phyloP scores from a whole-genome alignment of 768 basidiomycete species.

The Hydnomerulius pinastri region DNA sequence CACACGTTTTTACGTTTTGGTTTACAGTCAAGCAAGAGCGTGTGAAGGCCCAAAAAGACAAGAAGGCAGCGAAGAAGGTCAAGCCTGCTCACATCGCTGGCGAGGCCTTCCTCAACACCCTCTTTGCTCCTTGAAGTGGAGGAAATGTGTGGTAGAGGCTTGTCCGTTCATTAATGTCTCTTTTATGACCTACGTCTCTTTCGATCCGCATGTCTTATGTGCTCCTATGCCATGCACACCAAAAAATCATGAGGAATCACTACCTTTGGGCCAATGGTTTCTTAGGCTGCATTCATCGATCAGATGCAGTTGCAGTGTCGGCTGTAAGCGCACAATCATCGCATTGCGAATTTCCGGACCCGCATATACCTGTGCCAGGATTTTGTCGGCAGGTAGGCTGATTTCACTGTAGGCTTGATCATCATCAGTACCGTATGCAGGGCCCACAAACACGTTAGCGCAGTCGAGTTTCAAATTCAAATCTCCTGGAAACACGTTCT shows the following conservation, averaged over 20 bases:
- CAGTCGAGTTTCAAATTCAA: too few species aligned
- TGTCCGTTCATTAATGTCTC: not conserved
- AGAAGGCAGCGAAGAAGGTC: constrained; percentile 60
- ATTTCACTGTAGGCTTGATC: too few species aligned
- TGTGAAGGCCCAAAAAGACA: constrained; percentile 56
- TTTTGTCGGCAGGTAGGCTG: too few species aligned
- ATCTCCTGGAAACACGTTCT: too few species aligned
- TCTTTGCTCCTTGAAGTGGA: constrained; percentile 78
- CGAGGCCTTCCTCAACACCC: constrained; percentile 80
- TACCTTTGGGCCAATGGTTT: not conserved
- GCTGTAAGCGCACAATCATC: too few species aligned
- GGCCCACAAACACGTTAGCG: too few species aligned
- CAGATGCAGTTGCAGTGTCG: too few species aligned
- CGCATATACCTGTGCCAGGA: too few species aligned
- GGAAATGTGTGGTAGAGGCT: constrained; percentile 2
- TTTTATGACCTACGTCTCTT: constrained; percentile 9
- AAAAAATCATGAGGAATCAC: constrained; percentile 10
- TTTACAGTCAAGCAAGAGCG: constrained; percentile 77
- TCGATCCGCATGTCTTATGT: constrained; percentile 15
- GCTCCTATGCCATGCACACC: constrained; percentile 15
- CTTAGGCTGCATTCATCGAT: not conserved
- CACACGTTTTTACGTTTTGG: constrained; percentile 6
- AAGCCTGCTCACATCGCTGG: constrained; percentile 65
- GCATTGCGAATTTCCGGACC: too few species aligned
- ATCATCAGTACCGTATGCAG: too few species aligned